Conservation (phyloP, 768 basidiomycete genomes). For the Pholiota conissans region DNA sequence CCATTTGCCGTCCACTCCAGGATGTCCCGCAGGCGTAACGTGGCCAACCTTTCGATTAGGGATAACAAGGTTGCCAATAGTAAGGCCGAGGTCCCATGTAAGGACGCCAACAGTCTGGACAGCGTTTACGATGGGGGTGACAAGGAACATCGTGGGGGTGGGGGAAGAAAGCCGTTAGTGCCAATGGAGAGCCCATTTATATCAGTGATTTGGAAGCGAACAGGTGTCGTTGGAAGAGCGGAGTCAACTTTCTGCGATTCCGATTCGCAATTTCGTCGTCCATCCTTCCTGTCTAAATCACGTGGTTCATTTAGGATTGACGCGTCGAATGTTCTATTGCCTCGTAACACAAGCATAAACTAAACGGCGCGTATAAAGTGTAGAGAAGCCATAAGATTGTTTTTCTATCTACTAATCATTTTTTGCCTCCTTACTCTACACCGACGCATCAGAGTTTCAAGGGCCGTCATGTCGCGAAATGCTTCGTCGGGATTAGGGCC, state of each 20-base stretch:
- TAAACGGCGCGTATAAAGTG: no score
- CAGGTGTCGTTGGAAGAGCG: not conserved
- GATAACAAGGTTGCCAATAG: slow-evolving; percentile 49
- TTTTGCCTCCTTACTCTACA: no score
- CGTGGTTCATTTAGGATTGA: not conserved
- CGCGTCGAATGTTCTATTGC: slow-evolving; percentile 1
- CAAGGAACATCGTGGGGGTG: slow-evolving; percentile 27
- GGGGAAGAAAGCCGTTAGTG: not conserved
- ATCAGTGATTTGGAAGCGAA: slow-evolving; percentile 19
- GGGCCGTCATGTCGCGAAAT: no score
- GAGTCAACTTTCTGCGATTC: not conserved
- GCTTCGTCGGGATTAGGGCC: no score
- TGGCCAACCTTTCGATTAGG: slow-evolving; percentile 51
- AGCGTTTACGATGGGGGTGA: slow-evolving; percentile 30
- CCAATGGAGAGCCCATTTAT: slow-evolving; percentile 1
- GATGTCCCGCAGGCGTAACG: slow-evolving; percentile 54
- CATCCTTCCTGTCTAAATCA: slow-evolving; percentile 3
- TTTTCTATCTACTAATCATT: no score
- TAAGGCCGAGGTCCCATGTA: slow-evolving; percentile 53
- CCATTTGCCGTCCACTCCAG: slow-evolving; percentile 65
- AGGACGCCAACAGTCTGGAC: slow-evolving; percentile 33
- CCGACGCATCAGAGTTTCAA: no score
- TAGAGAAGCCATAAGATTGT: no score
- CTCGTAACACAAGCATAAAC: no score
- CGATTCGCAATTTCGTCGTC: not conserved